phyloP scores from a whole-genome alignment of 306 rosid species.

The Calophaca sinica region DNA sequence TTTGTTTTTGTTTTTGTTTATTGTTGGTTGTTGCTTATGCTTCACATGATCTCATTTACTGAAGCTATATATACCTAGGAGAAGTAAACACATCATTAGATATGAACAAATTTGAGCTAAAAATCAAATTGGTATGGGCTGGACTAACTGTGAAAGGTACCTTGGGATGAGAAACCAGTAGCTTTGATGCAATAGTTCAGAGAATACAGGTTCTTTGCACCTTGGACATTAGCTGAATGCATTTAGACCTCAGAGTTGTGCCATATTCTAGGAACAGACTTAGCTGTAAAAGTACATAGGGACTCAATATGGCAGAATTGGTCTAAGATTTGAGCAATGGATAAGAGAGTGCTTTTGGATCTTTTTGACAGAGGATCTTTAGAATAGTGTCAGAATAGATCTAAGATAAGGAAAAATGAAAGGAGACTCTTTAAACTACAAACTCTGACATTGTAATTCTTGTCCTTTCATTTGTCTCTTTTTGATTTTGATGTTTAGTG shows the following conservation, averaged over 20 bases:
- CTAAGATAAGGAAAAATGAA: conserved; percentile 61
- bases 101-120: conserved; percentile 60
- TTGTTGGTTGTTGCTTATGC: conserved; percentile 41
- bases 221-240: conserved; percentile 71
- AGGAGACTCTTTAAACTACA: conserved; percentile 62
- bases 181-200: conserved; percentile 67
- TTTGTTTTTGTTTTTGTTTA: too few species aligned
- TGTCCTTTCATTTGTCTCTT: conserved; percentile 50
- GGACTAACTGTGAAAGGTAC: conserved; percentile 61
- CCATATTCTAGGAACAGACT: conserved; percentile 65
- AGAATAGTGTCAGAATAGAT: conserved; percentile 71
- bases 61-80: conserved; percentile 46
- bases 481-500: conserved; percentile 52
- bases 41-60: conserved; percentile 49
- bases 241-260: conserved; percentile 54
- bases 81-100: conserved; percentile 65
- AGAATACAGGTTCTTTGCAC: conserved; percentile 78
- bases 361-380: conserved; percentile 67
- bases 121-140: conserved; percentile 82
- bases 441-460: conserved; percentile 73
- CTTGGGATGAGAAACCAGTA: conserved; percentile 63
- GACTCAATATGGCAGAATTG: conserved; percentile 70
- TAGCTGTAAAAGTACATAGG: conserved; percentile 83
- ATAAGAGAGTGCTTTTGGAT: conserved; percentile 72
- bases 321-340: conserved; percentile 67